Percentiles rank a stretch among this genome's conserved stretches.
phyloP scores from a whole-genome alignment of 495 filamentous ascomycete genomes.

The Penicillium steckii region DNA sequence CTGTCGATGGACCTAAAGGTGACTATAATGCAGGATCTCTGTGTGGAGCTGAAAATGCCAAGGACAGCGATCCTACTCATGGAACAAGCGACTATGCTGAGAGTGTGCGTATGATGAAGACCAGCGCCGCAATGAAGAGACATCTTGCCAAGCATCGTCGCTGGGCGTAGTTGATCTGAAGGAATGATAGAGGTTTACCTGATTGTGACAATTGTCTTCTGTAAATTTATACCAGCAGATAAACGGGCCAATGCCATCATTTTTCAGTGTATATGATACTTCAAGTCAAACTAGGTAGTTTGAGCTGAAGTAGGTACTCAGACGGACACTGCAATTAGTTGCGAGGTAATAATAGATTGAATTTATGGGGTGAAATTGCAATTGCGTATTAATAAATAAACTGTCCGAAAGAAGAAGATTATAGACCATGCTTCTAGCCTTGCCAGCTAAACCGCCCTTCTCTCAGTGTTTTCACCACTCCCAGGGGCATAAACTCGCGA shows the following conservation, averaged over 20 bases:
- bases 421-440: constrained; percentile 21
- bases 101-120: constrained; percentile 7
- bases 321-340: too few relatives aligned
- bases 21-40: constrained; percentile 8
- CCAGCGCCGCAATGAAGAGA: not conserved
- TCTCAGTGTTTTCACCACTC: constrained; percentile 62
- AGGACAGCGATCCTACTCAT: constrained; percentile 21
- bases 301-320: too few relatives aligned
- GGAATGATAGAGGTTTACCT: too few relatives aligned
- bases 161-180: not conserved
- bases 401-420: too few relatives aligned
- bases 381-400: too few relatives aligned
- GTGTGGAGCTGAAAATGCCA: constrained; percentile 7
- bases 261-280: too few relatives aligned
- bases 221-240: too few relatives aligned
- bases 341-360: too few relatives aligned
- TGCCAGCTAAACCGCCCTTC: constrained; percentile 62
- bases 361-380: too few relatives aligned
- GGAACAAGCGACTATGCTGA: constrained; percentile 9
- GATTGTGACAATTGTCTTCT: too few relatives aligned
- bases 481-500: constrained; percentile 59
- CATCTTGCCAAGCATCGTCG: not conserved
- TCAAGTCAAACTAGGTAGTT: too few relatives aligned
- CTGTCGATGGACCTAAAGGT: constrained; percentile 9
- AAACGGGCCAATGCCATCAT: too few relatives aligned